Evolutionary conservation across 1,139 yeast species (phyloP), one percentile per base, ranked within the genome.

Genomic region (Yamadazyma dushanensis): DNA sequence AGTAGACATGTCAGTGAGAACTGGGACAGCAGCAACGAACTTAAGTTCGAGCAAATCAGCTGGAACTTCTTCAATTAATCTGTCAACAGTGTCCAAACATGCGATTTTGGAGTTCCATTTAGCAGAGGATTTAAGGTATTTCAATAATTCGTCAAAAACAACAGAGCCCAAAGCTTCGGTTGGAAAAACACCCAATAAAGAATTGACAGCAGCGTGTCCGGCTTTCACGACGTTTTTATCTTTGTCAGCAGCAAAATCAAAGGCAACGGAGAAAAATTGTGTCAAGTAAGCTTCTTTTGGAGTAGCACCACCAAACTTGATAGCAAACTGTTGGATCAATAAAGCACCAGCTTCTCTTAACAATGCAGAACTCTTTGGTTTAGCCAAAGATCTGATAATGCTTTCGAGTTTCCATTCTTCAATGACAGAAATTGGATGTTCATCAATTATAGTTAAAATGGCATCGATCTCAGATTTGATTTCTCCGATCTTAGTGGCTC

Each of bases 81-180:
- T 81, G 55, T 88, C 95, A 37, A 89, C 66, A 5, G 80, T 56
- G 45, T 76, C 78, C 53, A 92, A 72, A 38, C 94, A 94, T 13
- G 85, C 95, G 36, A 87, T 55, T 62, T 92, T 90, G 34, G 89
- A 76, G 61, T 87, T 94, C 96, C 97, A 90, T 63, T 90, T 92
- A 37, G 96, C 95, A 34, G 96, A 81, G 2, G 90, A 80, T 42
- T 73, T 70, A 51, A 92, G 72, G 56, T 85, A 89, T 11, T 55
- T 58, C 46, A 86, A 62, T 19, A 87, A 57, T 38, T 67, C 74
- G 39, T 83, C 79, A 32, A 92, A 58, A 22, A 90, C 73, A 9
- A 76, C 75, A 7, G 92, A 70, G 2, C 88, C 82, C 45, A 83
- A 71, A 1, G 95, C 94, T 61, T 88, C 95, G n/a, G 74, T 66